Conservation (phyloP, 495 filamentous ascomycete species). For the Acidomyces sp. region DNA sequence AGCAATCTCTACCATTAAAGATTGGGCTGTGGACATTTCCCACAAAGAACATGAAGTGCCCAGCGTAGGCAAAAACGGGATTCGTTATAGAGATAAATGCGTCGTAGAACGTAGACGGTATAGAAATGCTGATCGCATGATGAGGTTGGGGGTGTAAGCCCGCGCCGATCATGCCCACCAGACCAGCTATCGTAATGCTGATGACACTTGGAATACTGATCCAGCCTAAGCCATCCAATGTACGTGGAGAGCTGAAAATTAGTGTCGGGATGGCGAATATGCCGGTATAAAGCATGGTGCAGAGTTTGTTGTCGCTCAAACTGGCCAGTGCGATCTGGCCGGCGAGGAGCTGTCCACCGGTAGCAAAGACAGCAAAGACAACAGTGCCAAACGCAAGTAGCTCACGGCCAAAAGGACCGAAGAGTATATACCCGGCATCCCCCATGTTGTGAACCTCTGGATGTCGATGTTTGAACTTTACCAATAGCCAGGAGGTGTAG, state of each 20-base stretch:
- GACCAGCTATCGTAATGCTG: slow-evolving; percentile 29
- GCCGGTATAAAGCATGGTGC: slow-evolving; percentile 33
- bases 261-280: slow-evolving; percentile 33
- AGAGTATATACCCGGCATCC: slow-evolving; percentile 27
- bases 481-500: slow-evolving; percentile 31
- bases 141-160: slow-evolving; percentile 25
- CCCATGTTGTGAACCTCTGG: slow-evolving; percentile 32
- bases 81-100: slow-evolving; percentile 33
- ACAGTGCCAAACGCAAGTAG: slow-evolving; percentile 25
- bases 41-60: slow-evolving; percentile 34
- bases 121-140: slow-evolving; percentile 15
- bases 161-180: slow-evolving; percentile 34
- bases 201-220: slow-evolving; percentile 22
- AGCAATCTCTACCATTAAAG: no score
- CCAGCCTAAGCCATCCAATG: slow-evolving; percentile 23
- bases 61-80: slow-evolving; percentile 34
- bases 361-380: slow-evolving; percentile 33
- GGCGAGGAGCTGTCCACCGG: slow-evolving; percentile 31
- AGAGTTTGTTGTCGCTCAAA: slow-evolving; percentile 30
- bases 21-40: no score
- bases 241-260: slow-evolving; percentile 24
- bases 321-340: slow-evolving; percentile 30
- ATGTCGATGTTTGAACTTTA: slow-evolving; percentile 34
- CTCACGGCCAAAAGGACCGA: slow-evolving; percentile 25
- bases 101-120: slow-evolving; percentile 25